Evolutionary conservation across 2,329 filamentous ascomycete species (phyloP).

Genomic region (Colletotrichum musae): DNA sequence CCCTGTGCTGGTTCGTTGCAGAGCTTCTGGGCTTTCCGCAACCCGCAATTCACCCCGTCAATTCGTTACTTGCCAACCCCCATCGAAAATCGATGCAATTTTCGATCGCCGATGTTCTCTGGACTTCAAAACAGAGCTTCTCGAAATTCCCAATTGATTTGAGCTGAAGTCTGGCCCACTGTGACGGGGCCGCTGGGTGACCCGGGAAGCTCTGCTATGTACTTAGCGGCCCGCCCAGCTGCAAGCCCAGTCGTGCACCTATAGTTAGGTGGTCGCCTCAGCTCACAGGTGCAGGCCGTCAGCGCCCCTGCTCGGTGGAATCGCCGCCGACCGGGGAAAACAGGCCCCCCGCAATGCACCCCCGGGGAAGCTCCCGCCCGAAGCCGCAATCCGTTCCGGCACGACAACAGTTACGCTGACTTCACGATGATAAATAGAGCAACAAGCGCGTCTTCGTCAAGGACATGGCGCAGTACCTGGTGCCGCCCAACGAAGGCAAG

Average conservation of each 20-base stretch:
- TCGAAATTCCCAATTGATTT: constrained; percentile 39
- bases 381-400: neutral
- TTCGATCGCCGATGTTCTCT: constrained; percentile 9
- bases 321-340: constrained; percentile 5
- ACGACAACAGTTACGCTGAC: neutral
- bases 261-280: neutral
- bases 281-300: neutral
- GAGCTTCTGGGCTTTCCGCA: constrained; percentile 23
- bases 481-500: constrained; percentile 79
- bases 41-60: constrained; percentile 26
- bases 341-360: neutral
- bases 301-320: neutral
- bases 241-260: constrained; percentile 1
- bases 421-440: constrained; percentile 64
- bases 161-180: constrained; percentile 24
- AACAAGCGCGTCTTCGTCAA: constrained; percentile 95
- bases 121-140: constrained; percentile 36
- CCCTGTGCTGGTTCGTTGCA: constrained; percentile 25
- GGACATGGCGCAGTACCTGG: constrained; percentile 94
- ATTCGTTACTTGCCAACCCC: constrained; percentile 26
- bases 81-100: constrained; percentile 25
- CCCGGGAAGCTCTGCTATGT: constrained; percentile 21
- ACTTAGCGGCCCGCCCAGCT: constrained; percentile 7
- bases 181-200: constrained; percentile 2
- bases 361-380: neutral